These are phyloP conservation scores for Emydomyces testavorans DNA, from an alignment of 2,329 filamentous ascomycete genomes.

Conservation along the genomic window DNA sequence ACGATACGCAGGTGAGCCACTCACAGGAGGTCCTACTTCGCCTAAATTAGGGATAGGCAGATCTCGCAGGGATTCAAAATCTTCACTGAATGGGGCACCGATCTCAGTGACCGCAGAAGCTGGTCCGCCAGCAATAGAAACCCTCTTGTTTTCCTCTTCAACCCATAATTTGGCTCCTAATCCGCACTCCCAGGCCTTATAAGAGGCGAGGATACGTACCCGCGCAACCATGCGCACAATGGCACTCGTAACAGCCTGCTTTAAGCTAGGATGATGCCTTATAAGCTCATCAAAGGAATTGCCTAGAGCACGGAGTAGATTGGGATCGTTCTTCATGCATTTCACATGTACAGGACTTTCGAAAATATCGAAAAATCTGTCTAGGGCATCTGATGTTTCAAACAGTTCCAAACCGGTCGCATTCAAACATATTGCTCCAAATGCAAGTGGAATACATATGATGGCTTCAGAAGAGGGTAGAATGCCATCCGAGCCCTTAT, in stretches of 20 bases:
- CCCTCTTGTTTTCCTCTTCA: slow-evolving; percentile 46
- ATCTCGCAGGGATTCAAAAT: slow-evolving; percentile 19
- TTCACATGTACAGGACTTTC: slow-evolving; percentile 82
- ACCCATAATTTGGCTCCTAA: slow-evolving; percentile 71
- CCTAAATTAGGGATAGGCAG: slow-evolving; percentile 24
- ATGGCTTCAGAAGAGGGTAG: slow-evolving; percentile 83
- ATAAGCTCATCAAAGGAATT: slow-evolving; percentile 86
- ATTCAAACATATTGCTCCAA: slow-evolving; percentile 90
- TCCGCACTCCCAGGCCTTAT: slow-evolving; percentile 55
- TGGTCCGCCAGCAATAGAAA: slow-evolving; percentile 48
- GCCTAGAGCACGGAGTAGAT: slow-evolving; percentile 63
- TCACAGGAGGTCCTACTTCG: slow-evolving; percentile 12
- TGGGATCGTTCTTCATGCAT: slow-evolving; percentile 63
- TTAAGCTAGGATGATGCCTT: slow-evolving; percentile 78
- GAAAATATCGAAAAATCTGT: slow-evolving; percentile 91
- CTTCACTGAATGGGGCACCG: slow-evolving; percentile 22
- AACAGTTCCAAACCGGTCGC: slow-evolving; percentile 79
- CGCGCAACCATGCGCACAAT: slow-evolving; percentile 79
- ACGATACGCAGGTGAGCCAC: background rate
- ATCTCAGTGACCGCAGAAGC: slow-evolving; percentile 28
- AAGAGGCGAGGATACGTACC: slow-evolving; percentile 61
- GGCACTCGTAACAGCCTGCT: slow-evolving; percentile 68
- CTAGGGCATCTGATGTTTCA: slow-evolving; percentile 66
- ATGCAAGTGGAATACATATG: slow-evolving; percentile 69
- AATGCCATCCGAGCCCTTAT: slow-evolving; percentile 54